Evolutionary conservation across 139 green algal genomes (phyloP), one percentile per base, ranked within the genome.

Genomic region (Diplosphaera chodatii): DNA sequence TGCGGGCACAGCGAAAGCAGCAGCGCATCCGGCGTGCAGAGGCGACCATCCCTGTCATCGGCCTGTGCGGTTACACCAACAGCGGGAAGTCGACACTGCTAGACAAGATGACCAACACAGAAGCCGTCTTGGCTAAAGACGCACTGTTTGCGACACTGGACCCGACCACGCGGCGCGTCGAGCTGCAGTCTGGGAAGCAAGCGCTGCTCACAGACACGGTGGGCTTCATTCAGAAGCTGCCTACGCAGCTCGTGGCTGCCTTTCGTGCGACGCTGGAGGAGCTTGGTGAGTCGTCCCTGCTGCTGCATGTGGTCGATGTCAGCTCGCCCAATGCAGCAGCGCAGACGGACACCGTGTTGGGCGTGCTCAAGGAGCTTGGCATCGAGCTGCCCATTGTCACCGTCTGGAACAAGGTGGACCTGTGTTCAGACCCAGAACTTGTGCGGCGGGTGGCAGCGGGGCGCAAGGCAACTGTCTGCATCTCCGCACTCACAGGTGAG

Each of bases 81-180:
- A 21, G 33, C 68, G 74, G 88, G 82, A 94, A 93, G 80, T 85
- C 70, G 63, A 89, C 85, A 10, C 83, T 92, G 56, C 76, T 96
- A 20, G 96, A 96, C 83, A 77, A 67, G 16, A 55, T 94, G 29
- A 91, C 83, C 0, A 59, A 18, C 18, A 56, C 75, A 3, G 74
- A 73, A 8, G 68, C 65, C 20, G 93, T 97, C 55, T 56, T 97
- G 40, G 92, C 91, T 0, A 91, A 98, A 77, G 93, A 99, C 84
- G 88, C 93, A 76, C 91, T 99, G 40, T 99, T 99, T 82, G 96
- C 94, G 25, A 99, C 96, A 1, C 89, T 99, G 37, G 96, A 99
- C 82, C 94, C 95, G 41, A 98, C 92, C 31, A 97, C 93, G 1
- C 80, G 96, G 29, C 84, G 89, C 13, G 55, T 98, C 33, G 63